A percentile compares a stretch with the other conserved stretches of the same genome.
phyloP scores from a whole-genome alignment of 2,329 filamentous ascomycete species.

The Fusarium sp. region DNA sequence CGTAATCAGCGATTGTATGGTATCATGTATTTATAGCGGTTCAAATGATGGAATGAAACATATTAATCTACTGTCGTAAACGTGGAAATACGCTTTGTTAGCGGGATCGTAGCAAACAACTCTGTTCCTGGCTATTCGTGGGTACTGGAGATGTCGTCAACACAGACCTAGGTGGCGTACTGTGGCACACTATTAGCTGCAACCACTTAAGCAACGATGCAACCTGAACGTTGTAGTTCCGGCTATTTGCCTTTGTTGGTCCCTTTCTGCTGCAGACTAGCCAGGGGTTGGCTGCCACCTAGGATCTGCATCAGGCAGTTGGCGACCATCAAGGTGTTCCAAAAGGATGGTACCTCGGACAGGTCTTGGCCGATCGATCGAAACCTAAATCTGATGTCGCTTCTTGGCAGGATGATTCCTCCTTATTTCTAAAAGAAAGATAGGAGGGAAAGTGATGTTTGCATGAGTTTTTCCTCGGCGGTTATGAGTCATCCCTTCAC shows the following conservation, averaged over 20 bases:
- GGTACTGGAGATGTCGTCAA: not conserved
- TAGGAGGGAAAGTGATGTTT: not conserved
- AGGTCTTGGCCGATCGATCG: not conserved
- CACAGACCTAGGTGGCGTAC: not conserved
- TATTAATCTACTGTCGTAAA: not conserved
- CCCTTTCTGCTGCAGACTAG: not conserved
- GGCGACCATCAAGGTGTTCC: not conserved
- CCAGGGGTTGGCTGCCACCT: not conserved
- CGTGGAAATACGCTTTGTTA: not conserved
- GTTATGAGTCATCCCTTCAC: not conserved
- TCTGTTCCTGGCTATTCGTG: not conserved
- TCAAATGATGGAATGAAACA: not conserved
- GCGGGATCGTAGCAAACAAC: not conserved
- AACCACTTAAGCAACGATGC: not conserved
- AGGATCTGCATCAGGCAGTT: not conserved
- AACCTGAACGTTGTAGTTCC: not conserved
- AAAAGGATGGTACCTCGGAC: not conserved
- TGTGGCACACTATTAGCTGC: not conserved
- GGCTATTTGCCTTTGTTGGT: not conserved
- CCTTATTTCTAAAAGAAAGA: not conserved
- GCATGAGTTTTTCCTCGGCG: not conserved
- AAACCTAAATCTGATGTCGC: not conserved
- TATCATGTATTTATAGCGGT: not conserved
- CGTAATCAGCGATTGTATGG: not conserved
- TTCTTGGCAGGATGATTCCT: not conserved